Evolutionary conservation across 2,329 filamentous ascomycete species (phyloP).

Genomic region (Xylaria digitata): DNA sequence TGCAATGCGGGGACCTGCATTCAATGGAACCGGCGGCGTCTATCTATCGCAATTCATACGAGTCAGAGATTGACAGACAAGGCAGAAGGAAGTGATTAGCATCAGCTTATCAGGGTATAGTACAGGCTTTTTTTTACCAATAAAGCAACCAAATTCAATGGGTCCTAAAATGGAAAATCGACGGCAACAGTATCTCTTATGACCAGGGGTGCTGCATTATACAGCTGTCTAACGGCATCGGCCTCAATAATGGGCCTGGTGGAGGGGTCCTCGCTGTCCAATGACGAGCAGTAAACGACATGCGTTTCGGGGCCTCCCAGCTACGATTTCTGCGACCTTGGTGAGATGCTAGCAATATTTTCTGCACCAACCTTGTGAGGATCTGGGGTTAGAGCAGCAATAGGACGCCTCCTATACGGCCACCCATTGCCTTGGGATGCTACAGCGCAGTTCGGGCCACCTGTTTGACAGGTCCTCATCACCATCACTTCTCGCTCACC

Average conservation of each 20-base stretch:
- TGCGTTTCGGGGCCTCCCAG: conserved; percentile 29
- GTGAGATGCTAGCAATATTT: conserved; percentile 33
- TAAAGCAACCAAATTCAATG: conserved; percentile 20
- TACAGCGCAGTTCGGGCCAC: conserved; percentile 19
- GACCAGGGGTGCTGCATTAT: conserved; percentile 32
- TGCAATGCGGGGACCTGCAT: conserved; percentile 46
- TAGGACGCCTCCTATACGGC: conserved; percentile 38
- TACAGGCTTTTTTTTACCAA: conserved; percentile 21
- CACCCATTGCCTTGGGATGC: conserved; percentile 40
- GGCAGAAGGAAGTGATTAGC: conserved; percentile 19
- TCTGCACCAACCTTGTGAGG: conserved; percentile 36
- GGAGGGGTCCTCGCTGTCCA: conserved; percentile 22
- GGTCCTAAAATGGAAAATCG: conserved; percentile 17
- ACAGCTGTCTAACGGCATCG: conserved; percentile 32
- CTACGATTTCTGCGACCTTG: conserved; percentile 26
- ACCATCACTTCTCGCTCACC: conserved; percentile 5
- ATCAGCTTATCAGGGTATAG: conserved; percentile 36
- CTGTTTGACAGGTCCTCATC: conserved; percentile 14
- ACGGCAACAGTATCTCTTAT: conserved; percentile 30
- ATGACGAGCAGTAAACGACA: conserved; percentile 27
- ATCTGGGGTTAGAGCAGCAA: conserved; percentile 37
- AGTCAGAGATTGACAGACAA: conserved; percentile 18
- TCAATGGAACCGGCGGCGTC: conserved; percentile 31
- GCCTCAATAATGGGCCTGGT: conserved; percentile 26
- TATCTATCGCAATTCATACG: conserved; percentile 22